Evolutionary conservation across 1,139 yeast genomes (phyloP).

Genomic region (Geotrichum bryndzae): DNA sequence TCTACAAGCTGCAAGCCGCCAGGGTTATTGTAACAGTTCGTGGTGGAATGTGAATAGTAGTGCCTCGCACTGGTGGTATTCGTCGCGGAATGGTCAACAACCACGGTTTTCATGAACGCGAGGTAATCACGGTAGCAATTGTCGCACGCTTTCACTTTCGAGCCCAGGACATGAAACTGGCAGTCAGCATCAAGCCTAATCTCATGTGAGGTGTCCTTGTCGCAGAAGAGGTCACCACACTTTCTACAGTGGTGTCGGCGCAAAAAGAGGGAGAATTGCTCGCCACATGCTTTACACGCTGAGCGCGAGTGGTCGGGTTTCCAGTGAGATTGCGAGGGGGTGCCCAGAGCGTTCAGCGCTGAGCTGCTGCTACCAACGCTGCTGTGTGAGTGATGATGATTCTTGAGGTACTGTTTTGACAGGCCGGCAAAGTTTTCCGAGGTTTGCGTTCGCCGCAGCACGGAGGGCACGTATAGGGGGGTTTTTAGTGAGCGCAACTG

Average conservation of each 20-base stretch:
- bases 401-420: not conserved
- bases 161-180: slow-evolving; percentile 68
- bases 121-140: slow-evolving; percentile 64
- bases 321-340: slow-evolving; percentile 71
- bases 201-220: slow-evolving; percentile 47
- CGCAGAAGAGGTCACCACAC: slow-evolving; percentile 89
- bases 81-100: not conserved
- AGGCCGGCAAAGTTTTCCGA: not conserved
- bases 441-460: slow-evolving; percentile 53
- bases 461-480: slow-evolving; percentile 89
- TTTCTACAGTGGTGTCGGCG: slow-evolving; percentile 91
- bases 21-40: not conserved
- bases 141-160: slow-evolving; percentile 73
- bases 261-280: slow-evolving; percentile 46
- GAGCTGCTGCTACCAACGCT: slow-evolving; percentile 20
- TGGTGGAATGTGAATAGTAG: not conserved
- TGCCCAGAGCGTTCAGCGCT: slow-evolving; percentile 30
- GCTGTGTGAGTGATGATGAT: not conserved
- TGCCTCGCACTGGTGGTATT: not conserved
- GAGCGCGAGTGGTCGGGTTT: slow-evolving; percentile 58
- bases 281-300: slow-evolving; percentile 62
- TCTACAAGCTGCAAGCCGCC: slow-evolving; percentile 1
- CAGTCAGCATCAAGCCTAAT: slow-evolving; percentile 62
- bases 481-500: slow-evolving; percentile 52
- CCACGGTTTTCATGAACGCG: slow-evolving; percentile 21